Base-by-base conservation (phyloP, 805 yeast genomes). In the Candida hungchunana region DNA sequence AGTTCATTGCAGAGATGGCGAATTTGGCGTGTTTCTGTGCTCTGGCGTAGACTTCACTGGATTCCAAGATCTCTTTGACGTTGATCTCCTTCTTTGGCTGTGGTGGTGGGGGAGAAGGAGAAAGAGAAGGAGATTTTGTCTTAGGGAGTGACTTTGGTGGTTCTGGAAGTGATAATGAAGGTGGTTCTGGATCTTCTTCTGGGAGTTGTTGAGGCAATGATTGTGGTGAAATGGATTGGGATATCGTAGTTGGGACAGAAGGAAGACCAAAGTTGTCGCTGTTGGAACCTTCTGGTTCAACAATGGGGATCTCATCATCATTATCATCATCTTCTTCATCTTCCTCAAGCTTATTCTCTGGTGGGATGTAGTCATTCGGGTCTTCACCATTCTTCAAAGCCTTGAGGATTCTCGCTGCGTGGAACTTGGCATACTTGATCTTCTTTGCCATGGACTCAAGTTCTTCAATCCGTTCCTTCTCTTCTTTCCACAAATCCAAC, bases 1-100 rank as follows among this genome's bases (percentile, higher is more conserved):
- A 83, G 52, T 82, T 82, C 53, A 83, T 64, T 0, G 94, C 93
- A 38, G 87, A 79, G 6, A 82, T 76, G 2, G 88, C 90, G 55
- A 78, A 83, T 53, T 76, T 81, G 21, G 89, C 83, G 41, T 69
- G 72, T 47, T 77, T 81, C 50, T 82, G 90, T 1, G 80, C 75
- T 47, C 70, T 65, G 8, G 75, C 53, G 15, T 82, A 76, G 30
- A 68, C 62, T 36, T 75, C 83, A 16, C 79, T 72, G 12, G 67
- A 64, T 39, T 72, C 69, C 51, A 82, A 56, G 37, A 82, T 72
- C 13, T 63, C 51, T n/a, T 59, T 50, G 12, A 82, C 63, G 29
- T 73, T 40, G n/a, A 47, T 19, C 11, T 39, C 37, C 24, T 40
- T 26, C 21, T 39, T 34, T 30, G 19, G 29, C 4, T 32, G 21